Percentiles rank a stretch among this genome's conserved stretches.
These are phyloP conservation scores for Fusarium piperis DNA, from an alignment of 2,329 filamentous ascomycete species.

Conservation along the genomic window DNA sequence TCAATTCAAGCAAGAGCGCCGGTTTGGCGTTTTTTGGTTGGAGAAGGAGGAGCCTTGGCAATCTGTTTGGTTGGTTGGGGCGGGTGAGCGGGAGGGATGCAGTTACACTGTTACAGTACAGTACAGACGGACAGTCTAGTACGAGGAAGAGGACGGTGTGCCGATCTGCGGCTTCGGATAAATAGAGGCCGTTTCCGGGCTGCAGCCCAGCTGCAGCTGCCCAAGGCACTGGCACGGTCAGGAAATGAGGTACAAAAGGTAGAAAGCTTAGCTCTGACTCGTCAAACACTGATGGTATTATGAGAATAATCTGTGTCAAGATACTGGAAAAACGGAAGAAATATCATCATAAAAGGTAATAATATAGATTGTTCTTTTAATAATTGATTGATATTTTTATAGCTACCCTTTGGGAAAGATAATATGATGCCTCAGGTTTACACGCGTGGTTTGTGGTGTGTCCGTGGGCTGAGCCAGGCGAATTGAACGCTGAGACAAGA, in stretches of 20 bases:
- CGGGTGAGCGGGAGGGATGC: neutral
- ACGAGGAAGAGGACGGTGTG: slow-evolving; percentile 10
- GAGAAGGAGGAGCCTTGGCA: slow-evolving; percentile 17
- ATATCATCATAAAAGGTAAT: neutral
- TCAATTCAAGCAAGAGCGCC: slow-evolving; percentile 7
- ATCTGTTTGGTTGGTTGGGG: slow-evolving; percentile 23
- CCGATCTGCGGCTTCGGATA: slow-evolving; percentile 22
- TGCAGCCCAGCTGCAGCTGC: neutral
- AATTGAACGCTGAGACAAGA: neutral
- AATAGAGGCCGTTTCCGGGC: slow-evolving; percentile 13
- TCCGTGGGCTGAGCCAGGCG: neutral
- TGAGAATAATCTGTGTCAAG: neutral
- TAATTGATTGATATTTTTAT: neutral
- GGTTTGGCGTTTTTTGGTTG: neutral
- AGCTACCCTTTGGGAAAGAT: neutral
- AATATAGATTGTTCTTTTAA: neutral
- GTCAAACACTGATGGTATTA: neutral
- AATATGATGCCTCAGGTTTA: neutral
- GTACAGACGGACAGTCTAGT: neutral
- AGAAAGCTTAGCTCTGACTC: neutral
- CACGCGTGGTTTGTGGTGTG: neutral
- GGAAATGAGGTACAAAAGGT: neutral
- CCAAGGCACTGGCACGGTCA: neutral
- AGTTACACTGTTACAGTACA: neutral
- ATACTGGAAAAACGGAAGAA: neutral